Evolutionary conservation across 352 stramenopile genomes (phyloP), one percentile per base, ranked within the genome.

Genomic region (Pythium volutum): DNA sequence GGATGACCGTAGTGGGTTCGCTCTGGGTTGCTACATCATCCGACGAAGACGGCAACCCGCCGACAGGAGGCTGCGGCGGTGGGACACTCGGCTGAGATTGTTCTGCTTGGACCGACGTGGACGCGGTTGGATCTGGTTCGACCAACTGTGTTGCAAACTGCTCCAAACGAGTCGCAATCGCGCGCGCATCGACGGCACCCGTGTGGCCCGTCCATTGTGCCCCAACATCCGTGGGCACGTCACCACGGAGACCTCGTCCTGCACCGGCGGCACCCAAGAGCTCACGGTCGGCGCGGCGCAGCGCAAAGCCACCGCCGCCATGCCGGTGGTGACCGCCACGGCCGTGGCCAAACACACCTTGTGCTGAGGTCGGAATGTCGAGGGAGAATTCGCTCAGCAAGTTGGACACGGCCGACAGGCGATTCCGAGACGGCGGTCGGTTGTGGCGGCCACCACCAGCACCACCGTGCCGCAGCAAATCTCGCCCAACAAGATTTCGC

Each of bases 381-480:
- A 94, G 65, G 8, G 85, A 91, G 57, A 94, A 92, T 36, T 94
- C 85, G 31, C 80, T 93, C 18, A 94, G 66, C 29, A 94, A 47
- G 51, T 91, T 90, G 0, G 83, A 91, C 6, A 92, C 74, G 14
- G 82, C 70, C 33, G 83, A 88, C 48, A 91, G 64, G 18, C 79
- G 74, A 54, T 81, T 92, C 62, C 80, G 58, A 58, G 85, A 71
- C 66, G 81, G 79, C 14, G 83, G 83, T 33, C 76, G 71, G 33
- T 67, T 62, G 33, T 81, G 77, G 3, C 78, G 31, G 31, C 31
- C 31, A 15, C 31, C 31, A 15, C 31, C 31, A 36, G 3, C 73
- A 10, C 80, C 74, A 22, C 67, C 55, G 33, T 69, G 76, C 23
- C 76, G 74, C 23, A 89, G 39, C 15, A 78, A 50, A 29, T 90